Conservation (phyloP, 192 early-diverging fungal genomes). For the Piromyces sp. region DNA sequence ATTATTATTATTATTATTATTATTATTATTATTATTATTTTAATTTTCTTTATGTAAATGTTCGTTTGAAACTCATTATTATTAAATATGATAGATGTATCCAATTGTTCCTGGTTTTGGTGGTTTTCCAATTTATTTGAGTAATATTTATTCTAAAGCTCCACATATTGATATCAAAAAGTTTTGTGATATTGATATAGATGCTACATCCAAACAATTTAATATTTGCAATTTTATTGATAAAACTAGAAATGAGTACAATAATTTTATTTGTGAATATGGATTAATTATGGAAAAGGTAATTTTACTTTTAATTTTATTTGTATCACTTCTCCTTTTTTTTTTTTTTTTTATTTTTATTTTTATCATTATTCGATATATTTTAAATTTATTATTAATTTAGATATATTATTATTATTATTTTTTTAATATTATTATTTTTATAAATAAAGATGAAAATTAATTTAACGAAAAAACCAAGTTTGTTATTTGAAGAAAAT, state of each 20-base stretch:
- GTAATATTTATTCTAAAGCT: conserved; percentile 19
- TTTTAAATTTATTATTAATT: too few species aligned
- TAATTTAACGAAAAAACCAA: background rate
- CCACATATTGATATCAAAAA: conserved; percentile 16
- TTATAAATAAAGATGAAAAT: too few species aligned
- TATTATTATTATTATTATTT: too few species aligned
- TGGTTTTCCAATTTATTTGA: conserved; percentile 17
- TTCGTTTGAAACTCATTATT: too few species aligned
- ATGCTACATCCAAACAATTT: conserved; percentile 3
- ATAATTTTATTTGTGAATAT: background rate
- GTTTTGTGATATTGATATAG: conserved; percentile 9
- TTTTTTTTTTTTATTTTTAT: too few species aligned
- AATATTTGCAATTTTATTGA: conserved; percentile 5
- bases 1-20: too few species aligned
- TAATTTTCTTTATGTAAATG: too few species aligned
- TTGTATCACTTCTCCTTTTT: too few species aligned
- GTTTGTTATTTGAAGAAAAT: background rate
- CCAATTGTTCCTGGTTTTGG: conserved; percentile 26
- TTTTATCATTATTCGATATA: too few species aligned
- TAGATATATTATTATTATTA: too few species aligned
- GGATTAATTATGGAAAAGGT: background rate
- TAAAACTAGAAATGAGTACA: background rate
- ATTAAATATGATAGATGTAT: conserved; percentile 8
- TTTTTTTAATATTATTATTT: too few species aligned
- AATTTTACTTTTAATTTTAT: background rate